These are phyloP conservation scores for Chytriomyces hyalinus DNA, from an alignment of 192 early-diverging fungal species.

Conservation along the genomic window DNA sequence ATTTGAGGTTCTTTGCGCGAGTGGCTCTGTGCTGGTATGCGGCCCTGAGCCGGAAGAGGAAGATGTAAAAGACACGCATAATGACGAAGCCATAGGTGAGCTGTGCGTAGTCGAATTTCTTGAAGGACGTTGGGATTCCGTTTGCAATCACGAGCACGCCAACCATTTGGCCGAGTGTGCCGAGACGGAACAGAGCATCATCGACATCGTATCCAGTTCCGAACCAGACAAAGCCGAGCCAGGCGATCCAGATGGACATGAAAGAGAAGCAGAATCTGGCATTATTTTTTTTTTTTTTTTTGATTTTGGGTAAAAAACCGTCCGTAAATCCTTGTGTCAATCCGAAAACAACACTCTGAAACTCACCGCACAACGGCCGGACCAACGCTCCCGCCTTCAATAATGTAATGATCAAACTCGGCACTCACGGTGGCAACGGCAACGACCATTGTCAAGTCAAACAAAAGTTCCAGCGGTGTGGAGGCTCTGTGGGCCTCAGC, in stretches of 20 bases:
- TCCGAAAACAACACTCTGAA: not conserved
- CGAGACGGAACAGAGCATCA: slow-evolving; percentile 9
- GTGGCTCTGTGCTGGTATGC: slow-evolving; percentile 4
- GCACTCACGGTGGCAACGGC: not conserved
- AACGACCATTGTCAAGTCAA: slow-evolving; percentile 16
- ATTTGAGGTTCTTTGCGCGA: slow-evolving; percentile 6
- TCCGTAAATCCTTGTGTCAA: not conserved
- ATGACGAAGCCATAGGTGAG: slow-evolving; percentile 11
- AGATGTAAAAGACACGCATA: slow-evolving; percentile 17
- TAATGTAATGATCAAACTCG: slow-evolving; percentile 3
- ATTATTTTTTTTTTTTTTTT: not conserved
- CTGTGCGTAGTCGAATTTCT: slow-evolving; percentile 1
- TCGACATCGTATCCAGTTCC: slow-evolving; percentile 8
- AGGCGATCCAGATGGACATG: not conserved
- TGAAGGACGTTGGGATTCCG: slow-evolving; percentile 5
- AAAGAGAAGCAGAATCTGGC: no score
- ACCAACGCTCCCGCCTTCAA: not conserved
- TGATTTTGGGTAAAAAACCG: not conserved
- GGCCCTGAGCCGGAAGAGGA: slow-evolving; percentile 8
- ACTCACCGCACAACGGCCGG: not conserved
- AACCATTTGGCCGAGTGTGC: slow-evolving; percentile 29
- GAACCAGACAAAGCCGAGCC: slow-evolving; percentile 19
- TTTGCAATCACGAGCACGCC: slow-evolving; percentile 23
- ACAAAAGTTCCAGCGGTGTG: slow-evolving; percentile 2
- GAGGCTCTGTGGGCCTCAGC: not conserved